These are phyloP conservation scores for Tylopilus sp. DNA, from an alignment of 1,284 basidiomycete species.

Conservation along the genomic window DNA sequence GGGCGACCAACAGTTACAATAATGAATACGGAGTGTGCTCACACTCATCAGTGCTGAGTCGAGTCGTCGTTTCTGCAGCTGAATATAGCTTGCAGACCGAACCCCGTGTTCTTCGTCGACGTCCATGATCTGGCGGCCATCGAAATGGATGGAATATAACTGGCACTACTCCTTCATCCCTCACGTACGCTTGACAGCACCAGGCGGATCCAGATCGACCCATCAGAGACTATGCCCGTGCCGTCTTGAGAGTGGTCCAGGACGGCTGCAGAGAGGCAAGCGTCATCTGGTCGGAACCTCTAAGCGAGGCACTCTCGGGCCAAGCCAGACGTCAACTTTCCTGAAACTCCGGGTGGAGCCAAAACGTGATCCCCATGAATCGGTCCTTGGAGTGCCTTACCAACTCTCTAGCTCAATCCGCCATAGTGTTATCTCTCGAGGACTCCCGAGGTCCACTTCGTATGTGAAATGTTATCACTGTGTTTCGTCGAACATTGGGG, in stretches of 20 bases:
- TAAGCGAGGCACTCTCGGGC: neutral
- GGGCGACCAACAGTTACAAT: too few relatives aligned
- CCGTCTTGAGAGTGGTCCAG: conserved; percentile 25
- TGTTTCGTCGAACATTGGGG: too few relatives aligned
- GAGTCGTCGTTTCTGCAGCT: conserved; percentile 35
- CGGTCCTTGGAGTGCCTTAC: neutral
- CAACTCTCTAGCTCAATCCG: neutral
- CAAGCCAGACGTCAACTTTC: too few relatives aligned
- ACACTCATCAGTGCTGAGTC: neutral
- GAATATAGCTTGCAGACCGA: conserved; percentile 37
- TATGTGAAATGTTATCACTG: conserved; percentile 11
- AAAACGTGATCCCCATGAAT: too few relatives aligned
- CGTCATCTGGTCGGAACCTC: neutral
- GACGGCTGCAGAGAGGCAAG: conserved; percentile 28
- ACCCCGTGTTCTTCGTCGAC: conserved; percentile 39
- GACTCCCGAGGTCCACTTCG: conserved; percentile 30
- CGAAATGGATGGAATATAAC: conserved; percentile 22
- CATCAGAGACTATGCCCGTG: conserved; percentile 17
- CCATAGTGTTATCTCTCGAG: conserved; percentile 21
- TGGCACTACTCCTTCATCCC: too few relatives aligned
- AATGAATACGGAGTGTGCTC: too few relatives aligned
- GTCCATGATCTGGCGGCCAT: conserved; percentile 35
- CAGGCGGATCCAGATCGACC: conserved; percentile 15
- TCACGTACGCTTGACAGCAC: conserved; percentile 8
- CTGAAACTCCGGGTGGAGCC: too few relatives aligned